Evolutionary conservation across 2,329 filamentous ascomycete genomes (phyloP).

Genomic region (Monosporascus sp.): DNA sequence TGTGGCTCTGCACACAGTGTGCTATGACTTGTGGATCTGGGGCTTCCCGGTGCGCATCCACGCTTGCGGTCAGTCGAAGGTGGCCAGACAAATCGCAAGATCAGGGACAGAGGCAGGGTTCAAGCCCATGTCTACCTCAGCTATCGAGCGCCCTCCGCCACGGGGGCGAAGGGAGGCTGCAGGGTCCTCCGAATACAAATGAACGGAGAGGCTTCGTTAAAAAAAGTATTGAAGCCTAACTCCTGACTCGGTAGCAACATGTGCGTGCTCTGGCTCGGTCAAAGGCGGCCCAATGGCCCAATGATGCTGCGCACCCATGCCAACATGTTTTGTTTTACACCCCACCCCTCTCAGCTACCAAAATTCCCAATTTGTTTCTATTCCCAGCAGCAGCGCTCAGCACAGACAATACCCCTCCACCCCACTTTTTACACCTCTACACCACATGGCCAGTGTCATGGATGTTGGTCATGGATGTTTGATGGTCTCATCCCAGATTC

Average conservation of each 20-base stretch:
- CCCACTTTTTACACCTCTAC: slow-evolving; percentile 16
- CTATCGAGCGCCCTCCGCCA: not conserved
- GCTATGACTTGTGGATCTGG: not conserved
- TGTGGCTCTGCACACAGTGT: not conserved
- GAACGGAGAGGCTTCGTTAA: too few relatives aligned
- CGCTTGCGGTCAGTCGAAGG: not conserved
- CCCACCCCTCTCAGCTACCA: not conserved
- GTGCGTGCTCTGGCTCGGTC: not conserved
- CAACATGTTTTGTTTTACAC: not conserved
- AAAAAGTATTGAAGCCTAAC: not conserved
- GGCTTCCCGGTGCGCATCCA: not conserved
- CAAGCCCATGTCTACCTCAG: not conserved
- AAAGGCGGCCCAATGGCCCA: not conserved
- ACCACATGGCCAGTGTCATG: slow-evolving; percentile 28
- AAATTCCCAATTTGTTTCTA: too few relatives aligned
- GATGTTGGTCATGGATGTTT: slow-evolving; percentile 8
- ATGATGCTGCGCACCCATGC: not conserved
- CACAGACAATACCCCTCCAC: slow-evolving; percentile 4
- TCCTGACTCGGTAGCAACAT: not conserved
- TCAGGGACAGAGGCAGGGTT: not conserved
- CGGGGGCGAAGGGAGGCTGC: not conserved
- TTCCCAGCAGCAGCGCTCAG: too few relatives aligned
- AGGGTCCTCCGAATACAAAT: not conserved
- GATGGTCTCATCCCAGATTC: slow-evolving; percentile 3
- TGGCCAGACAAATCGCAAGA: not conserved